Conservation (phyloP, 805 yeast species). For the Lipomyces yamadae region DNA sequence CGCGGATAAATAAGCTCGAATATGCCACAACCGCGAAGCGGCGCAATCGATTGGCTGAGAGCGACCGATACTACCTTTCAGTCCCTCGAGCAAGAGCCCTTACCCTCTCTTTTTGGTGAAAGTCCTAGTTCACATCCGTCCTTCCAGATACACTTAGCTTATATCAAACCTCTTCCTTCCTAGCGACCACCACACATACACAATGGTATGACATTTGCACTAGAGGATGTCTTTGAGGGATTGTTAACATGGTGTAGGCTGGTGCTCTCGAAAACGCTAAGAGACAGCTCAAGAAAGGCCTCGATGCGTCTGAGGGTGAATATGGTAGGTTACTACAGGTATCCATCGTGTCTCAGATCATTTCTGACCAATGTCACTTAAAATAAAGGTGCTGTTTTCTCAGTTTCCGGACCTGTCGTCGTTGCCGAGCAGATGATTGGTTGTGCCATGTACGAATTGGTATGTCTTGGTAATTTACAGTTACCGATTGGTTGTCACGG, state of each 20-base stretch:
- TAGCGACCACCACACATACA: constrained; percentile 5
- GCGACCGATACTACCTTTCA: constrained; percentile 24
- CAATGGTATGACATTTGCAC: constrained; percentile 28
- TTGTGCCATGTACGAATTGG: constrained; percentile 99
- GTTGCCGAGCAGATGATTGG: constrained; percentile 99
- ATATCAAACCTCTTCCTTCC: constrained; percentile 8
- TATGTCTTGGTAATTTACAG: constrained; percentile 17
- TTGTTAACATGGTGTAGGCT: constrained; percentile 57
- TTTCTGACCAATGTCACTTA: constrained; percentile 4
- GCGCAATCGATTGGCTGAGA: constrained; percentile 32
- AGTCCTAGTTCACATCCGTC: not conserved
- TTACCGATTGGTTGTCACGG: not conserved
- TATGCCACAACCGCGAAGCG: constrained; percentile 14
- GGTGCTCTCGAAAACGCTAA: constrained; percentile 98
- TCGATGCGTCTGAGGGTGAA: constrained; percentile 71
- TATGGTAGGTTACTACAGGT: constrained; percentile 56
- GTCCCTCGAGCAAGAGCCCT: not conserved
- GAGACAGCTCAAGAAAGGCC: constrained; percentile 87
- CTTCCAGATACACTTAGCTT: not conserved
- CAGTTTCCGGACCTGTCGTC: constrained; percentile 98
- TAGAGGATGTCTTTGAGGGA: not conserved
- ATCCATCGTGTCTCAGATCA: not conserved
- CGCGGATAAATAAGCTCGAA: not conserved
- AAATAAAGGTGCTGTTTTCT: constrained; percentile 60
- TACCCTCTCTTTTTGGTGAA: constrained; percentile 4